phyloP scores from a whole-genome alignment of 2,329 filamentous ascomycete genomes.

The Xylariaceae sp. region DNA sequence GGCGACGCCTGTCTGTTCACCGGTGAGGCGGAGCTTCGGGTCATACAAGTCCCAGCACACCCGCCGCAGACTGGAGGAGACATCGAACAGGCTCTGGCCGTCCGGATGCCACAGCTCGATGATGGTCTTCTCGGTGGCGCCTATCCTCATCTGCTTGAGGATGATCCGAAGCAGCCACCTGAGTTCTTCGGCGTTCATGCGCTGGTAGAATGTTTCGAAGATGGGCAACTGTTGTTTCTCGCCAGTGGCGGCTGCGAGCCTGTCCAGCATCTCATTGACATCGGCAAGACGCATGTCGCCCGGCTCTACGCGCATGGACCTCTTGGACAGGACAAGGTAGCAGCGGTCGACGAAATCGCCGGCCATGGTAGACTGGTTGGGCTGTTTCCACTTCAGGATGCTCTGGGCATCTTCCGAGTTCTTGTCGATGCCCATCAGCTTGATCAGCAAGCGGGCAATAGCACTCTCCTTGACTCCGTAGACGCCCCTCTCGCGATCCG shows the following conservation, averaged over 20 bases:
- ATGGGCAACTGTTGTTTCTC: slow-evolving; percentile 82
- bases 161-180: slow-evolving; percentile 95
- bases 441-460: slow-evolving; percentile 86
- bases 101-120: slow-evolving; percentile 79
- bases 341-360: slow-evolving; percentile 92
- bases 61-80: slow-evolving; percentile 81
- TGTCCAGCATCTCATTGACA: slow-evolving; percentile 81
- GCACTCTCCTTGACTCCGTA: slow-evolving; percentile 92
- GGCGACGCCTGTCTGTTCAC: slow-evolving; percentile 66
- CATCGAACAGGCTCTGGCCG: slow-evolving; percentile 73
- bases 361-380: slow-evolving; percentile 55
- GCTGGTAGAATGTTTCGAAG: slow-evolving; percentile 75
- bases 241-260: slow-evolving; percentile 65
- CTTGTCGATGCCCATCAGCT: slow-evolving; percentile 85
- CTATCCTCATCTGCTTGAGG: slow-evolving; percentile 67
- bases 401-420: slow-evolving; percentile 84
- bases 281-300: slow-evolving; percentile 82
- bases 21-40: slow-evolving; percentile 64
- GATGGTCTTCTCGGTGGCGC: slow-evolving; percentile 82
- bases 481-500: slow-evolving; percentile 85
- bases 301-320: slow-evolving; percentile 66
- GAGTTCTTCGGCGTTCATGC: slow-evolving; percentile 90
- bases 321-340: slow-evolving; percentile 77
- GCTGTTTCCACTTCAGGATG: slow-evolving; percentile 87
- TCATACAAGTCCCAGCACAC: slow-evolving; percentile 94